Evolutionary conservation across 179 eudicot genomes (phyloP).

Genomic region (Camellia oleifera): DNA sequence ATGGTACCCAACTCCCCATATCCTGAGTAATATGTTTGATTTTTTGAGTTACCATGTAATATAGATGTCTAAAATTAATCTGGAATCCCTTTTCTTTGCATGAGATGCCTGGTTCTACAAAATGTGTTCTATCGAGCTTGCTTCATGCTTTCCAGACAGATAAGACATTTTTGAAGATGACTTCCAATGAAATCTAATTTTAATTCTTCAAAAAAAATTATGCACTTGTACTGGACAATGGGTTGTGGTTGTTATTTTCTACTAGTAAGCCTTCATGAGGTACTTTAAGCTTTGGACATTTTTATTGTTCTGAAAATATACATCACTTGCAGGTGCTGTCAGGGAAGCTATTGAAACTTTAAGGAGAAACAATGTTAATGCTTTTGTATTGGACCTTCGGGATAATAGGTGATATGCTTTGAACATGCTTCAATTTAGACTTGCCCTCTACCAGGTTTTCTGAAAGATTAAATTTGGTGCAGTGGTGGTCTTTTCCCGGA

Average conservation of each 20-base stretch:
- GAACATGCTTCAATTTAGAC: slow-evolving; percentile 11
- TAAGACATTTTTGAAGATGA: not conserved
- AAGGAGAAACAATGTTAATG: slow-evolving; percentile 71
- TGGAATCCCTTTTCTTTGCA: slow-evolving; percentile 1
- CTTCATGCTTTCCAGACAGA: not conserved
- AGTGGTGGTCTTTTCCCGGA: slow-evolving; percentile 99
- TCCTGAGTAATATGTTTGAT: not conserved
- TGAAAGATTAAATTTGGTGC: slow-evolving; percentile 41
- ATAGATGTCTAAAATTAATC: not conserved
- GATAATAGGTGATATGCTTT: slow-evolving; percentile 74
- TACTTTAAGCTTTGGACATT: not conserved
- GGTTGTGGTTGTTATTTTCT: not conserved
- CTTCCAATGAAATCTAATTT: not conserved
- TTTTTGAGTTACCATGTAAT: not conserved
- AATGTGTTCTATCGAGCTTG: not conserved
- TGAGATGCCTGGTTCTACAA: not conserved
- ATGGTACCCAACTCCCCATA: not conserved
- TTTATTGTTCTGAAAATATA: not conserved
- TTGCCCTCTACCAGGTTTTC: slow-evolving; percentile 10
- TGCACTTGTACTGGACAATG: not conserved
- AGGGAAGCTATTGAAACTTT: slow-evolving; percentile 81
- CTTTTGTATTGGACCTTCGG: slow-evolving; percentile 93
- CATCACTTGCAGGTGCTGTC: slow-evolving; percentile 61
- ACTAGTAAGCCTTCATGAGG: not conserved
- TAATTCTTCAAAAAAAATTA: not conserved